These are phyloP conservation scores for Dalbergia cochinchinensis DNA, from an alignment of 306 rosid species.

Conservation along the genomic window DNA sequence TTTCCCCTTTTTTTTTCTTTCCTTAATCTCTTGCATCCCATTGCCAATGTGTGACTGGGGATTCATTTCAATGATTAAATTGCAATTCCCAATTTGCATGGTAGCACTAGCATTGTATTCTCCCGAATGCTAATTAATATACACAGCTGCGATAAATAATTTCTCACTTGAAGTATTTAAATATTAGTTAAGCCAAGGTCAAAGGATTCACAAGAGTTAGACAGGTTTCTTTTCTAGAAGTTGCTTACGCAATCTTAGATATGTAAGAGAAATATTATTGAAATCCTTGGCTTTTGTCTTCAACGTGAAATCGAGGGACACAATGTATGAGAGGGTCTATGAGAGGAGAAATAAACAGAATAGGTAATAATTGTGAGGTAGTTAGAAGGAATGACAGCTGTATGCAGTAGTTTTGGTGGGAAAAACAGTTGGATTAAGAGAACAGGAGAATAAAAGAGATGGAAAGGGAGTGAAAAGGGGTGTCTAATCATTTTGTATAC, in stretches of 20 bases:
- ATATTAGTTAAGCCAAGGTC: not conserved
- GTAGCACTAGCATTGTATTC: not conserved
- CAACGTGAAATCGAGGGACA: not conserved
- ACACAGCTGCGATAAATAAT: not conserved
- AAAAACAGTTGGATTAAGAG: not conserved
- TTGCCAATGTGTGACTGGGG: not conserved
- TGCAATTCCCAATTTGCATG: slow-evolving; percentile 3
- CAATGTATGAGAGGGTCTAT: too few relatives aligned
- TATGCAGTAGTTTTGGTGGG: not conserved
- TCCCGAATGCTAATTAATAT: not conserved
- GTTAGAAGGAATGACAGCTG: too few relatives aligned
- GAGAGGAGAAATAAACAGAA: too few relatives aligned
- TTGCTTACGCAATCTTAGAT: not conserved
- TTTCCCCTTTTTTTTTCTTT: not conserved
- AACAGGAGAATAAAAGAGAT: too few relatives aligned
- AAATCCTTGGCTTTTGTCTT: not conserved
- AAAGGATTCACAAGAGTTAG: not conserved
- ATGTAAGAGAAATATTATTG: not conserved
- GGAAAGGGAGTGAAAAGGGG: too few relatives aligned
- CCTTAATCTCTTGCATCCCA: slow-evolving; percentile 20
- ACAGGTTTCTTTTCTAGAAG: not conserved
- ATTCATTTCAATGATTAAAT: slow-evolving; percentile 30
- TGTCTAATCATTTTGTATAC: too few relatives aligned
- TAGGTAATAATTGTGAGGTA: too few relatives aligned
- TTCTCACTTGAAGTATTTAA: not conserved